A percentile compares a stretch with the other conserved stretches of the same genome.
Evolutionary conservation across 352 stramenopile genomes (phyloP).

Genomic region (Globisporangium uncinulatum): DNA sequence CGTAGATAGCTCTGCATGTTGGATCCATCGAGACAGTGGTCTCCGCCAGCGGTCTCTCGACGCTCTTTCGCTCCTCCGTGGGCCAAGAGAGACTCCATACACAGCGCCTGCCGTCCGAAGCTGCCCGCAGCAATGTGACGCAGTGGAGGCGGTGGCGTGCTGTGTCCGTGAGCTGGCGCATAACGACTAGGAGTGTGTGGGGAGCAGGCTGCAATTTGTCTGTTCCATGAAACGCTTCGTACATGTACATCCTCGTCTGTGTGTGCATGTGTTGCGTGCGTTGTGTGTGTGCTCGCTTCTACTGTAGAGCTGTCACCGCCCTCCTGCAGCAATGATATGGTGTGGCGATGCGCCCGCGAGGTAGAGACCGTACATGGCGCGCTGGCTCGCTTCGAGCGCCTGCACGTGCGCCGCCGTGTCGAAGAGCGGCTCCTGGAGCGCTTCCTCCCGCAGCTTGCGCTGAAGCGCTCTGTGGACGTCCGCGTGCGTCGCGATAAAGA

Average conservation of each 20-base stretch:
- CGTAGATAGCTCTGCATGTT: neutral
- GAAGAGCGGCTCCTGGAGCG: constrained; percentile 24
- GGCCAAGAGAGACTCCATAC: constrained; percentile 14
- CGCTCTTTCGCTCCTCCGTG: constrained; percentile 10
- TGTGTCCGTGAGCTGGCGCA: constrained; percentile 32
- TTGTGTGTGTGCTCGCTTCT: neutral
- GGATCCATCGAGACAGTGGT: neutral
- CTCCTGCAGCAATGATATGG: constrained; percentile 20
- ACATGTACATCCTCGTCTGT: constrained; percentile 21
- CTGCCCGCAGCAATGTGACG: constrained; percentile 38
- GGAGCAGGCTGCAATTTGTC: constrained; percentile 71
- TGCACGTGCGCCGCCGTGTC: constrained; percentile 27
- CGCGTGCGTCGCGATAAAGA: constrained; percentile 25
- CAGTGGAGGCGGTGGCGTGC: constrained; percentile 7
- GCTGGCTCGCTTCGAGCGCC: constrained; percentile 34
- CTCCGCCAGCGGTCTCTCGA: constrained; percentile 10
- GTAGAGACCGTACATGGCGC: constrained; percentile 30
- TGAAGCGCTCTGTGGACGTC: constrained; percentile 14
- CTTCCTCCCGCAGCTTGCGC: constrained; percentile 17
- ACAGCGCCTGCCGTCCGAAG: constrained; percentile 3
- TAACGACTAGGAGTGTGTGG: constrained; percentile 61
- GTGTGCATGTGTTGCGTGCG: neutral
- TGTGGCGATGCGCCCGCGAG: constrained; percentile 15
- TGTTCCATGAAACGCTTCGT: constrained; percentile 71
- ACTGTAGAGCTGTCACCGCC: neutral